Base-by-base conservation (phyloP, 2,329 filamentous ascomycete genomes). In the Exophiala spinifera region DNA sequence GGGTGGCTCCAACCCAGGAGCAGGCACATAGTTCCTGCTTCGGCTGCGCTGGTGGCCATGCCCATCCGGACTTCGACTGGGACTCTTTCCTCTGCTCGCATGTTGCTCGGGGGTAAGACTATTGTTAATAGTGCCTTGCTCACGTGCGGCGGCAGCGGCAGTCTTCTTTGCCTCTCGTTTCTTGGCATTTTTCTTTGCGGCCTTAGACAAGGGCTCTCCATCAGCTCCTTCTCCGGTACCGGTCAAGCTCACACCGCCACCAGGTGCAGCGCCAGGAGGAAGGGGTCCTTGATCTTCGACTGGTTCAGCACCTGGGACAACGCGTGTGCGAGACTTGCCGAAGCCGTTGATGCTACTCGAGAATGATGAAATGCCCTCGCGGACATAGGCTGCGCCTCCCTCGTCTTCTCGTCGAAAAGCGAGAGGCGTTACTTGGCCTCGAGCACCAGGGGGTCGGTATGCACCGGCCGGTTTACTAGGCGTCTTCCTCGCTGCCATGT, bases 351-450 rank as follows among this genome's bases (percentile, higher is more conserved):
- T 76, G 42, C 73, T 72, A 31, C 76, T 73, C 20, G 82, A 79
- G 36, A 84, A 72, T n/a, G 84, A 84, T 2, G 86, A 81, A 23
- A 85, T 81, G 23, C 89, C 90, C 61, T 94, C 92, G 71, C 88
- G 86, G 55, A 89, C 77, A 67, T 91, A 95, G 5, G 92, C 91
- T 7, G 88, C 88, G 49, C 94, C 94, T 49, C 94, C 94, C 74
- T 99, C 90, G 62, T 99, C 94, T 72, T 99, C 94, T 54, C 94
- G 90, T 79, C 95, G 95, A 79, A 97, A 99, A 64, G 94, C 89
- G 59, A 97, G 78, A 8, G 94, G 94, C 0, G 94, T 97, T 50
- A 85, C 82, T 60, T 88, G 85, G 49, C 94, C 94, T 63, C 94
- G 88, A 23, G 94, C 94, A 62, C 94, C 94, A 2, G 94, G 94